Conservation (phyloP, 768 basidiomycete genomes). For the Russula compacta region DNA sequence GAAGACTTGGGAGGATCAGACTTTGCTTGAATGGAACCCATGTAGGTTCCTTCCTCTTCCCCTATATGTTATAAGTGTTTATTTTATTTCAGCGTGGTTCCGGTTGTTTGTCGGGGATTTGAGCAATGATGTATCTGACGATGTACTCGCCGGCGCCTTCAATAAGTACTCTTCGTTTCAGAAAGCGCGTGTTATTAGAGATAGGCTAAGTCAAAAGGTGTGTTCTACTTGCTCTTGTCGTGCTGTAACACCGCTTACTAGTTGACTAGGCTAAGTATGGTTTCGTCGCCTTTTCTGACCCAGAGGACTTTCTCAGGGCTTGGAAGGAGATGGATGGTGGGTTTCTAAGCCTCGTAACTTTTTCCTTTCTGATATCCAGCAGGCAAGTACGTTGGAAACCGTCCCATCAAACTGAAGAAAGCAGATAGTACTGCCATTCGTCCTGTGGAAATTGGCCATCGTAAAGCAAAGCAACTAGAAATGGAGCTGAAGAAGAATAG, state of each 20-base stretch:
- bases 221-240: constrained; percentile 8
- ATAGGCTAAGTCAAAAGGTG: constrained; percentile 90
- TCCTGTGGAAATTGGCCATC: constrained; percentile 87
- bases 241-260: constrained; percentile 11
- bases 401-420: constrained; percentile 94
- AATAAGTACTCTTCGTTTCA: constrained; percentile 87
- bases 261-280: constrained; percentile 79
- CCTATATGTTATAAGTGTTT: constrained; percentile 7
- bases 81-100: constrained; percentile 69
- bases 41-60: constrained; percentile 41
- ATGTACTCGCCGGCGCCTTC: constrained; percentile 88
- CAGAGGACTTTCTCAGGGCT: constrained; percentile 94
- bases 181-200: constrained; percentile 92
- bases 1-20: constrained; percentile 98
- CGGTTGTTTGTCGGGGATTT: constrained; percentile 95
- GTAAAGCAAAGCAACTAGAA: constrained; percentile 86
- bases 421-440: constrained; percentile 80
- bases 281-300: constrained; percentile 96
- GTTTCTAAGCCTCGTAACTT: constrained; percentile 22
- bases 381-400: constrained; percentile 98
- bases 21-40: constrained; percentile 94
- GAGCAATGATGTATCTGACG: constrained; percentile 96
- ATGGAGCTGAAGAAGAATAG: constrained; percentile 84
- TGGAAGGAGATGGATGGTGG: constrained; percentile 99
- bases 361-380: constrained; percentile 14